Base-by-base conservation (phyloP, 495 filamentous ascomycete species). In the Aspergillus taichungensis region DNA sequence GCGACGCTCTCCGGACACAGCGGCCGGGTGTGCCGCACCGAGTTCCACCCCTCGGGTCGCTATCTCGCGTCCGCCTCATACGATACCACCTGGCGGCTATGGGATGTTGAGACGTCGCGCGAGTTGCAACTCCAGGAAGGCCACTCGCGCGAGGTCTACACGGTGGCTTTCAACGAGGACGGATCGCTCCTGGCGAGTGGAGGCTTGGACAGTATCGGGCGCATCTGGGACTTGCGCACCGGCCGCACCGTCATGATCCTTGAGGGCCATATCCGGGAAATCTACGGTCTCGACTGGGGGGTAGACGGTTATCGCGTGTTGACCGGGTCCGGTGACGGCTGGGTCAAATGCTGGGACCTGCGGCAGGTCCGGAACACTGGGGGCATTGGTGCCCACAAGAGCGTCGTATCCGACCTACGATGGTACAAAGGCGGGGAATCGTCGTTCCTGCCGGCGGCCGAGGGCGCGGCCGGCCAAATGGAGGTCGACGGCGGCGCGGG, bases 261-360 rank as follows among this genome's bases (percentile, higher is more conserved):
- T 5, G 88, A 97, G 53, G 87, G 86, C 3, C 90, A 96, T 53
- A 90, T 96, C 57, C 83, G 88, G 32, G 89, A 94, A 13, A 94
- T 99, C 37, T 88, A 90, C 49, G 89, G 80, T 1, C 66, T 96
- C 11, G 90, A 95, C 59, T 99, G 92, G 92, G 82, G 85, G 39
- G 75, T 81, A 0, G 94, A 99, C 55, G 89, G 89, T 1, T 83
- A 94, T 59, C 80, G 92, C 6, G 80, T 96, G 11, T 70, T 96
- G 6, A 85, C 87, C 6, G 89, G 89, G 2, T 88, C 86, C n/a
- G 89, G 80, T 1, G 92, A 99, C 57, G 92, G 91, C 5, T 95
- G 90, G 78, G 82, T 92, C 44, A 97, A 96, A 61, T 94, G 90
- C 67, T 99, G 92, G 92, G 92, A 99, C 60, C 71, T 97, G 37